Evolutionary conservation across 495 filamentous ascomycete genomes (phyloP).

Genomic region (Ascobolus immersus): DNA sequence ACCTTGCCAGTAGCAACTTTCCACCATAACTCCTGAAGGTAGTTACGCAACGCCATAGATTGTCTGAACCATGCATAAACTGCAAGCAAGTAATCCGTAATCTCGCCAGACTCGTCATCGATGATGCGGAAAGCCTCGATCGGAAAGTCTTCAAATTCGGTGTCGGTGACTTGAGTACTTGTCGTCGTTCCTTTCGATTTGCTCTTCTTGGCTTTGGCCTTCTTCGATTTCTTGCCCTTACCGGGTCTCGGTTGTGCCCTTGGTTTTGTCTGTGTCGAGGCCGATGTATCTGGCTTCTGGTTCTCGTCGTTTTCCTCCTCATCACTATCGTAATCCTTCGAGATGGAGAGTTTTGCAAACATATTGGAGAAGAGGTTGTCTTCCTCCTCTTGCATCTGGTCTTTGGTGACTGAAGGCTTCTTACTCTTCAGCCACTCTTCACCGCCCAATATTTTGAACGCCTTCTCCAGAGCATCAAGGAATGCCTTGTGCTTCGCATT

Average conservation of each 20-base stretch:
- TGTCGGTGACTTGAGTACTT: slow-evolving; percentile 2
- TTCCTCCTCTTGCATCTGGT: slow-evolving; percentile 12
- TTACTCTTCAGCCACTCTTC: slow-evolving; percentile 8
- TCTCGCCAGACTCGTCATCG: slow-evolving; percentile 13
- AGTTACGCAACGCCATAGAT: slow-evolving; percentile 2
- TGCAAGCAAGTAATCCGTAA: slow-evolving; percentile 20
- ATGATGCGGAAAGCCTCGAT: slow-evolving; percentile 25
- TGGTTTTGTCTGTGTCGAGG: slow-evolving; percentile 6
- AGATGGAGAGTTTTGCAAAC: slow-evolving; percentile 15
- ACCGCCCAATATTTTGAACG: slow-evolving; percentile 18
- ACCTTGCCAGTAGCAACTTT: slow-evolving; percentile 22
- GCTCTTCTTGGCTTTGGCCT: slow-evolving; percentile 17
- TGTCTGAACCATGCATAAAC: slow-evolving; percentile 11
- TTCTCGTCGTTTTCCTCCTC: slow-evolving; percentile 7
- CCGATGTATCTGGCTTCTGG: slow-evolving; percentile 1
- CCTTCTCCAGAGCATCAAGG: slow-evolving; percentile 18
- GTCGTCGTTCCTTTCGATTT: slow-evolving; percentile 9
- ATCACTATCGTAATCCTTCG: slow-evolving; percentile 5
- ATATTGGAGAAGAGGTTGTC: slow-evolving; percentile 16
- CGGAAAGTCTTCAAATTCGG: slow-evolving; percentile 14
- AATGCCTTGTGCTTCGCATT: slow-evolving; percentile 20
- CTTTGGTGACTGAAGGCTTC: slow-evolving; percentile 1
- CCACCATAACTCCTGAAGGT: slow-evolving; percentile 21
- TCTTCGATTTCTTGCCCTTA: slow-evolving; percentile 17
- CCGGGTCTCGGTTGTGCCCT: slow-evolving; percentile 12